A percentile compares a stretch with the other conserved stretches of the same genome.
phyloP scores from a whole-genome alignment of 306 rosid genomes.

The Purshia tridentata region DNA sequence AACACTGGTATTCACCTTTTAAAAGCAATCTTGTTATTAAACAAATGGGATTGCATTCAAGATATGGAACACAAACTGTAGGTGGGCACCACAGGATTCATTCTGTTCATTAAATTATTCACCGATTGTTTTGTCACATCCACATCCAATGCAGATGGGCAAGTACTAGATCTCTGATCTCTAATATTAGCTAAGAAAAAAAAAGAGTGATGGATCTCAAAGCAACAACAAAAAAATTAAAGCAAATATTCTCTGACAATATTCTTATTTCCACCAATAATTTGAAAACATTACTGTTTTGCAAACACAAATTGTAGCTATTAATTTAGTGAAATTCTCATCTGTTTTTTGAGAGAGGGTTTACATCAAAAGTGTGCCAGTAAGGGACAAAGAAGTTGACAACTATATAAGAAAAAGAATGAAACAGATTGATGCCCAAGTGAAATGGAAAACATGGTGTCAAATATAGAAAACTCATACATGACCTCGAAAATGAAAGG shows the following conservation, averaged over 20 bases:
- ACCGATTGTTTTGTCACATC: conserved; percentile 6
- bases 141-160: conserved; percentile 8
- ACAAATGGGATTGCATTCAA: not conserved
- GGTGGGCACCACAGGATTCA: conserved; percentile 29
- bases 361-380: not conserved
- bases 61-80: not conserved
- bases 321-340: not conserved
- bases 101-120: conserved; percentile 28
- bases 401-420: conserved; percentile 7
- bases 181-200: not conserved
- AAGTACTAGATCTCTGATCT: conserved; percentile 24
- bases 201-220: not conserved
- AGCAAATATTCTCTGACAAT: conserved; percentile 25
- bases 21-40: too few relatives aligned
- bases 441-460: conserved; percentile 16
- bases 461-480: conserved; percentile 1
- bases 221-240: not conserved
- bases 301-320: not conserved
- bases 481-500: conserved; percentile 21
- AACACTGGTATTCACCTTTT: too few relatives aligned
- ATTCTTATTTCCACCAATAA: conserved; percentile 3
- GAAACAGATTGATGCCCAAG: conserved; percentile 12
- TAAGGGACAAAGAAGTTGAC: not conserved
- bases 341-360: not conserved
- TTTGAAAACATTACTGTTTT: not conserved